phyloP scores from a whole-genome alignment of 768 basidiomycete genomes.

The Clitopilus passeckerianus region DNA sequence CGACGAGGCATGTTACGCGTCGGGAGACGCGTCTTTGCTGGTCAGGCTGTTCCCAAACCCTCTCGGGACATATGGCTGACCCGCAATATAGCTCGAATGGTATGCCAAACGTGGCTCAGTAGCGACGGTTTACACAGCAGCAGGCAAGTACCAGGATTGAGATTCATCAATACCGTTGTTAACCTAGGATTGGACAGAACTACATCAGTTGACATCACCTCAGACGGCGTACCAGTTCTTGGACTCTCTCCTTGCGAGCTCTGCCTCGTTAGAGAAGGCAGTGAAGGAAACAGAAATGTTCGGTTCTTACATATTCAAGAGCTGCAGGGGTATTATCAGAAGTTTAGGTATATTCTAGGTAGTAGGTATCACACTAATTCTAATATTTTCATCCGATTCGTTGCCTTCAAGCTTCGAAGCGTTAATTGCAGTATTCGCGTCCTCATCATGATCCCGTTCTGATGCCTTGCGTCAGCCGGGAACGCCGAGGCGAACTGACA shows the following conservation, averaged over 20 bases:
- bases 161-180: neutral
- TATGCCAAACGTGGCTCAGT: conserved; percentile 64
- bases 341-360: conserved; percentile 53
- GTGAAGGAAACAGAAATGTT: conserved; percentile 52
- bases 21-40: conserved; percentile 49
- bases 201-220: conserved; percentile 81
- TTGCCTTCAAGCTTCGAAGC: neutral
- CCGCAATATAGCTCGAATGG: conserved; percentile 54
- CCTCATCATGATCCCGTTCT: neutral
- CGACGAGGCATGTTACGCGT: conserved; percentile 62
- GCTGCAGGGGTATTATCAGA: conserved; percentile 69
- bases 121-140: conserved; percentile 65
- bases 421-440: too few species aligned
- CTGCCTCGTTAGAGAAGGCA: conserved; percentile 36
- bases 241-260: conserved; percentile 52
- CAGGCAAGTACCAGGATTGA: conserved; percentile 35
- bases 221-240: conserved; percentile 62
- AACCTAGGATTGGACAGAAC: conserved; percentile 35
- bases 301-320: conserved; percentile 56
- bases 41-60: conserved; percentile 29
- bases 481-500: neutral
- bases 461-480: neutral
- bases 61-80: conserved; percentile 1
- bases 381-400: neutral
- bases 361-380: neutral